A percentile compares a stretch with the other conserved stretches of the same genome.
Evolutionary conservation across 352 stramenopile genomes (phyloP).

Genomic region (Pythium angustatum): DNA sequence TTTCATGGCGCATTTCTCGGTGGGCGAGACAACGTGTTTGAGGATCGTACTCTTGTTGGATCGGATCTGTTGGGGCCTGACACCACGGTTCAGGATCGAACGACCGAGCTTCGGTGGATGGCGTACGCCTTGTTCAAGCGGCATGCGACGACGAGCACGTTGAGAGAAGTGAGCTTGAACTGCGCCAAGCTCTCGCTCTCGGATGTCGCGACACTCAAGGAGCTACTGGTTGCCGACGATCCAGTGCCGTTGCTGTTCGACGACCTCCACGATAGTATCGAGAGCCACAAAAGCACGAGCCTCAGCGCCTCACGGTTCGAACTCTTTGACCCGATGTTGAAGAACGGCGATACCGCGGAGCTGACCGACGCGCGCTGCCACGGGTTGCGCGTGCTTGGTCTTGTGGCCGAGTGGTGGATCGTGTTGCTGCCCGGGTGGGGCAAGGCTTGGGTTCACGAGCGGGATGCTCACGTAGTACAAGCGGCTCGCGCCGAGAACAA

Average conservation of each 20-base stretch:
- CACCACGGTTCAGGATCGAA: neutral
- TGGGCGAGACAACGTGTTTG: neutral
- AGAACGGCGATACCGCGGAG: neutral
- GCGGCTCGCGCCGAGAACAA: neutral
- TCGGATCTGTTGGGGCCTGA: too few relatives aligned
- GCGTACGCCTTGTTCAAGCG: conserved; percentile 2
- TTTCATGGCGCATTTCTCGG: neutral
- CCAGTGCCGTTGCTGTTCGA: neutral
- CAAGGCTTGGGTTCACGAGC: neutral
- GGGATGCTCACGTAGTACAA: neutral
- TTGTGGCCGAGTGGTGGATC: neutral
- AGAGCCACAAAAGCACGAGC: neutral
- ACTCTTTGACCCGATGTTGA: neutral
- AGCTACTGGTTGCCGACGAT: neutral
- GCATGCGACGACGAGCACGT: neutral
- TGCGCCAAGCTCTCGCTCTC: neutral
- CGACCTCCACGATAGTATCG: neutral
- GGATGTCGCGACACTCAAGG: neutral
- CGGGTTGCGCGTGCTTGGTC: neutral
- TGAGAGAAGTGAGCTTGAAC: neutral
- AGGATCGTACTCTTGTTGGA: too few relatives aligned
- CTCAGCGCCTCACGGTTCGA: neutral
- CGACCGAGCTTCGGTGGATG: neutral
- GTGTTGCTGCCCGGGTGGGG: conserved; percentile 1
- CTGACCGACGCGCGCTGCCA: neutral